Evolutionary conservation across 2,329 filamentous ascomycete species (phyloP).

Genomic region (Pyrenochaeta sp.): DNA sequence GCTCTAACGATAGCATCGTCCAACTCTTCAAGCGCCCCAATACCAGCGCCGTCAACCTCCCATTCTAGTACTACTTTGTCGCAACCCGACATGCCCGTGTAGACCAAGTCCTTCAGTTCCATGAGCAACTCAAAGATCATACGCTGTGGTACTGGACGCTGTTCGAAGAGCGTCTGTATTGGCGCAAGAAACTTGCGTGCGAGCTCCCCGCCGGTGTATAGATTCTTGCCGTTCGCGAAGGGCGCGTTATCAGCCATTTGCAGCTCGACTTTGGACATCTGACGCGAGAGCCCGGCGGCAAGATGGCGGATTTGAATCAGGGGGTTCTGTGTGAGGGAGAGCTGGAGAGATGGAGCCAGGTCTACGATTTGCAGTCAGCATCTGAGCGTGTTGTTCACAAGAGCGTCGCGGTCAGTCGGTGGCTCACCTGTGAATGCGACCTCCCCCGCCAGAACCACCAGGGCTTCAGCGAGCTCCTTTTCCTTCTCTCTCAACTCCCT

Average conservation of each 20-base stretch:
- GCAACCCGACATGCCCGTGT: conserved; percentile 34
- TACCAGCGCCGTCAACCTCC: conserved; percentile 32
- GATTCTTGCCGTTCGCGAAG: conserved; percentile 40
- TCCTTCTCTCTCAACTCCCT: conserved; percentile 41
- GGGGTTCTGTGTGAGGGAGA: conserved; percentile 40
- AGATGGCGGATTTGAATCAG: conserved; percentile 46
- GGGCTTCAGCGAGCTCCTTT: conserved; percentile 43
- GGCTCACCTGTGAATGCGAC: conserved; percentile 41
- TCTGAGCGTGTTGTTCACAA: not conserved
- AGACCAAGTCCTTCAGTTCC: conserved; percentile 44
- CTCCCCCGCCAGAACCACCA: conserved; percentile 43
- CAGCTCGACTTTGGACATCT: conserved; percentile 44
- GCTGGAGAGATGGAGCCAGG: conserved; percentile 36
- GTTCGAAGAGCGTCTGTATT: conserved; percentile 41
- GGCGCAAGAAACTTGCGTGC: conserved; percentile 41
- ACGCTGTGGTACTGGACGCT: conserved; percentile 37
- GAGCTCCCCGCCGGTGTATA: conserved; percentile 43
- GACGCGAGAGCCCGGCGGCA: conserved; percentile 42
- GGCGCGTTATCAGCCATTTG: conserved; percentile 46
- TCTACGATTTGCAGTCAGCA: conserved; percentile 25
- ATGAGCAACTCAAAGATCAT: conserved; percentile 47
- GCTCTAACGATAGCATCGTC: conserved; percentile 36
- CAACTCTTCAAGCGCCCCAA: conserved; percentile 37
- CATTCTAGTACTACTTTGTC: conserved; percentile 38
- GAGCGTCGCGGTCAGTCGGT: not conserved